A percentile compares a stretch with the other conserved stretches of the same genome.
phyloP scores from a whole-genome alignment of 495 filamentous ascomycete genomes.

The Sporormia fimetaria region DNA sequence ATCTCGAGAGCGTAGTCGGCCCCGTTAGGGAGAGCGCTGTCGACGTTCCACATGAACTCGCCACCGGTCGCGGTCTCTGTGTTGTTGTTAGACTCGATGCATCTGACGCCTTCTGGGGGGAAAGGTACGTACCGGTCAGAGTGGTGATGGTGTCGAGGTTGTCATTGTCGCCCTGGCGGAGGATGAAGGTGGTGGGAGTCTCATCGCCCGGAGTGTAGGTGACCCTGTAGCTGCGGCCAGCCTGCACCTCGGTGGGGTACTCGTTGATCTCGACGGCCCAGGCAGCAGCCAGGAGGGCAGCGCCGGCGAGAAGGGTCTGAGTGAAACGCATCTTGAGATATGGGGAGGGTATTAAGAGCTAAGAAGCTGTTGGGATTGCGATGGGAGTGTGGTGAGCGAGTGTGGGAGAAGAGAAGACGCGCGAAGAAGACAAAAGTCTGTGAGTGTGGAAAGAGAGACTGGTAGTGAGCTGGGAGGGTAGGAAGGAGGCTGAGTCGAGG shows the following conservation, averaged over 20 bases:
- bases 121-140: constrained; percentile 19
- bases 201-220: constrained; percentile 20
- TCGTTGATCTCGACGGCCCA: constrained; percentile 23
- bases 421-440: constrained; percentile 6
- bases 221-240: constrained; percentile 13
- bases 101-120: background rate
- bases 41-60: constrained; percentile 25
- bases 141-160: constrained; percentile 23
- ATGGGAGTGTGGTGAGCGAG: background rate
- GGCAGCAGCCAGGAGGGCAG: constrained; percentile 28
- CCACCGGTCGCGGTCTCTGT: constrained; percentile 17
- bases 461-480: too few relatives aligned
- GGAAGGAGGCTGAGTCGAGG: too few relatives aligned
- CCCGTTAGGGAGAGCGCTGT: constrained; percentile 22
- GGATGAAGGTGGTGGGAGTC: constrained; percentile 28
- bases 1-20: constrained; percentile 31
- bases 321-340: constrained; percentile 30
- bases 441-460: constrained; percentile 9
- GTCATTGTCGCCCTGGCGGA: constrained; percentile 25
- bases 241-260: constrained; percentile 10
- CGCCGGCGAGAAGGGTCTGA: constrained; percentile 19
- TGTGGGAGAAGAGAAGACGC: background rate
- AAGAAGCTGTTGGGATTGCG: background rate
- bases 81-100: background rate
- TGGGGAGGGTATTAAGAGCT: constrained; percentile 2